phyloP scores from a whole-genome alignment of 345 rosid genomes.

The Anacardium occidentale region DNA sequence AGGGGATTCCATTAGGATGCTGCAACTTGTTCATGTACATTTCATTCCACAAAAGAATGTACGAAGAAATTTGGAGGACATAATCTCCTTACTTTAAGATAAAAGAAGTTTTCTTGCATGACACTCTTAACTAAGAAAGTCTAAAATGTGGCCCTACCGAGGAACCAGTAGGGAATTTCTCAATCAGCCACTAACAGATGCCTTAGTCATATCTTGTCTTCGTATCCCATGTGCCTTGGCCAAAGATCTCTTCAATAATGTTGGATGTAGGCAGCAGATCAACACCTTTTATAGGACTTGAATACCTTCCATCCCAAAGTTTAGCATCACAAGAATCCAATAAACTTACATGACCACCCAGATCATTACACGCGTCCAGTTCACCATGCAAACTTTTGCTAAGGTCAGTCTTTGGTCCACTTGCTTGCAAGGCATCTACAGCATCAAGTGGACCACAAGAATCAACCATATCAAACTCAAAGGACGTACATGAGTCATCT shows the following conservation, averaged over 20 bases:
- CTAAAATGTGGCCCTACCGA: neutral
- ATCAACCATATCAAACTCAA: conserved; percentile 36
- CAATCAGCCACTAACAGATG: conserved; percentile 15
- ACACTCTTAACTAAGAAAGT: neutral
- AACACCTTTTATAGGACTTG: conserved; percentile 36
- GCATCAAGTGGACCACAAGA: conserved; percentile 15
- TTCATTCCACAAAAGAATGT: conserved; percentile 19
- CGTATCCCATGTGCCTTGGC: conserved; percentile 40
- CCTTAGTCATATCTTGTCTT: conserved; percentile 32
- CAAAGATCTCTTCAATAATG: conserved; percentile 64
- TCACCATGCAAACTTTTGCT: conserved; percentile 23
- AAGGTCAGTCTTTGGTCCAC: conserved; percentile 16
- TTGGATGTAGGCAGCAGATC: conserved; percentile 52
- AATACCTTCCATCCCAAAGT: conserved; percentile 41
- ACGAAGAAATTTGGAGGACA: neutral
- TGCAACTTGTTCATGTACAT: conserved; percentile 6
- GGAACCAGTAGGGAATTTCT: conserved; percentile 1
- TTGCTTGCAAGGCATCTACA: conserved; percentile 17
- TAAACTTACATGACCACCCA: conserved; percentile 34
- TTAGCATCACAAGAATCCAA: conserved; percentile 44
- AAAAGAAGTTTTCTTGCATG: conserved; percentile 10
- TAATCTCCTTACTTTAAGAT: conserved; percentile 11
- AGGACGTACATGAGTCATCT: conserved; percentile 49
- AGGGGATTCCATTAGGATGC: neutral
- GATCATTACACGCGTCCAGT: conserved; percentile 35